Conservation (phyloP, 371 early-diverging fungal genomes). For the Apophysomyces trapeziformis region DNA sequence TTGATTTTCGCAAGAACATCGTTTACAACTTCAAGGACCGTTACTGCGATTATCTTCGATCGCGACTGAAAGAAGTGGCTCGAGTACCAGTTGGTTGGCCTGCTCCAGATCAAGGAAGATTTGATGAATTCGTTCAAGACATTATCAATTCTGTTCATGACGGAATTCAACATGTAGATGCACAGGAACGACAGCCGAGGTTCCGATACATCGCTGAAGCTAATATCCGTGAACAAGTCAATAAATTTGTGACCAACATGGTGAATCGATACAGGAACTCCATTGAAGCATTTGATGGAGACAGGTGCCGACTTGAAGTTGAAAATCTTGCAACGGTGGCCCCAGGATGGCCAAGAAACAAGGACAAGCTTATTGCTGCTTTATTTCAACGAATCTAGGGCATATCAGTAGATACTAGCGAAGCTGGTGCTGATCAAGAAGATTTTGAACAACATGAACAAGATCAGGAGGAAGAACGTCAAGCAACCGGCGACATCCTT, state of each 20-base stretch:
- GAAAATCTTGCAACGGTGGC: no score
- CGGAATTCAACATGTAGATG: background rate
- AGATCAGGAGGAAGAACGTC: no score
- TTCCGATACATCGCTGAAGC: background rate
- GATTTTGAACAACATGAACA: background rate
- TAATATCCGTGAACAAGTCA: no score
- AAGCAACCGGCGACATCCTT: no score
- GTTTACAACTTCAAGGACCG: conserved; percentile 2
- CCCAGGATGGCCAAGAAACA: no score
- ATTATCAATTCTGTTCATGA: conserved; percentile 1
- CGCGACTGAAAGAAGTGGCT: background rate
- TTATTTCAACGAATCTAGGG: conserved; percentile 2
- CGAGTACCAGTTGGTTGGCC: conserved; percentile 7
- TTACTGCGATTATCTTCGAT: conserved; percentile 3
- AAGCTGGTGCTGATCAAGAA: background rate
- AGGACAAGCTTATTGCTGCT: background rate
- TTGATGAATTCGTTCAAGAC: background rate
- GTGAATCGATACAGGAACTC: background rate
- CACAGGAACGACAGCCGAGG: background rate
- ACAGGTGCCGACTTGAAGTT: no score
- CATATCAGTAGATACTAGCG: background rate
- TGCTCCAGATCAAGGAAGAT: background rate
- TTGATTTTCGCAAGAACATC: conserved; percentile 1
- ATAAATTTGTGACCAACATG: background rate
- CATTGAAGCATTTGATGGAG: background rate